These are phyloP conservation scores for Lactarius sanguifluus DNA, from an alignment of 768 basidiomycete genomes.

Conservation along the genomic window DNA sequence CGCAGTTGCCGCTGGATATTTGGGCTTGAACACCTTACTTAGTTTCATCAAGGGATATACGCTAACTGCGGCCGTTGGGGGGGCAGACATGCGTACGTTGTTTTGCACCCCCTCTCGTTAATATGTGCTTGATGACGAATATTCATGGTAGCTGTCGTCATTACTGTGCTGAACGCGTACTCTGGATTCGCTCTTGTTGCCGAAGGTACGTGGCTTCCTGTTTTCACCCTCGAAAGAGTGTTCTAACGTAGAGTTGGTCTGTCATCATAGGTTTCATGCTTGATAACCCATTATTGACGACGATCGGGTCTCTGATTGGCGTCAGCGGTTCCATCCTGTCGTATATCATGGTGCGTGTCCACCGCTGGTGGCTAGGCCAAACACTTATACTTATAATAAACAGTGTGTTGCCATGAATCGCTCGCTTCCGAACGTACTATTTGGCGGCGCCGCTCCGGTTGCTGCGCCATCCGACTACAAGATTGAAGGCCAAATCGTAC, in stretches of 20 bases:
- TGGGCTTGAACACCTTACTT: slow-evolving; percentile 68
- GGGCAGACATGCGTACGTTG: slow-evolving; percentile 86
- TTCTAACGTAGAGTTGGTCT: not conserved
- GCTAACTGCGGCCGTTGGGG: slow-evolving; percentile 88
- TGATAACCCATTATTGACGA: slow-evolving; percentile 80
- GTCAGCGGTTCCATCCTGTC: slow-evolving; percentile 90
- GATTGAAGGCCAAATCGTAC: slow-evolving; percentile 81
- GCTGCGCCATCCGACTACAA: slow-evolving; percentile 56
- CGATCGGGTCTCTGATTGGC: slow-evolving; percentile 83
- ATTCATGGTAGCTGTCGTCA: slow-evolving; percentile 67
- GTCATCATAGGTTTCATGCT: slow-evolving; percentile 72
- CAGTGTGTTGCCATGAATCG: slow-evolving; percentile 94
- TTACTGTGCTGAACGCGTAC: slow-evolving; percentile 88
- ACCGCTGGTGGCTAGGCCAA: not conserved
- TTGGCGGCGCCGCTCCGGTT: slow-evolving; percentile 74
- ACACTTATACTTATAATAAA: slow-evolving; percentile 20
- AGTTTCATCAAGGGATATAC: slow-evolving; percentile 88
- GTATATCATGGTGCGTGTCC: slow-evolving; percentile 77
- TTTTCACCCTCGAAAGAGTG: not conserved
- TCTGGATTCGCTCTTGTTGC: slow-evolving; percentile 90
- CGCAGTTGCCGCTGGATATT: slow-evolving; percentile 71
- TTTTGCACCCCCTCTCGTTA: too few species aligned
- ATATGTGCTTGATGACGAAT: slow-evolving; percentile 12
- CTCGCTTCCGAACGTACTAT: slow-evolving; percentile 79
- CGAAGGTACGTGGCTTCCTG: slow-evolving; percentile 52